These are phyloP conservation scores for Scytalidium lignicola DNA, from an alignment of 2,329 filamentous ascomycete species.

Conservation along the genomic window DNA sequence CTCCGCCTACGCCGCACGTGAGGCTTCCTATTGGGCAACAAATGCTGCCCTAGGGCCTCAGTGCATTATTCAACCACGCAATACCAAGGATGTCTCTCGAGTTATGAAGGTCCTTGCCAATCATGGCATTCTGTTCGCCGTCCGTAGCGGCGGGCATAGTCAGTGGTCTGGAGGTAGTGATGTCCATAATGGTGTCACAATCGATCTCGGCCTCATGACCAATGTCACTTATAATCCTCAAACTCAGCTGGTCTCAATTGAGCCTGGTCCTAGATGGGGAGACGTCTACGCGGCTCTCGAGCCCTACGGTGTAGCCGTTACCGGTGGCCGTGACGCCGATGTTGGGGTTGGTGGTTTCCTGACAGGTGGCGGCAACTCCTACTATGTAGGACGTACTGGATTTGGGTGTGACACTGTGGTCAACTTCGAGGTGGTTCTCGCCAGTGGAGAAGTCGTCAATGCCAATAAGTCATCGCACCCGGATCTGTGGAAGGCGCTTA, in stretches of 20 bases:
- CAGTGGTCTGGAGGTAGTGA: slow-evolving; percentile 47
- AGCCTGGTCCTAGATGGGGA: slow-evolving; percentile 31
- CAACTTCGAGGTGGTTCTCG: slow-evolving; percentile 47
- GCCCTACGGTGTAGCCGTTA: slow-evolving; percentile 23
- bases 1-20: background rate
- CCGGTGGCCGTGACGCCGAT: slow-evolving; percentile 30
- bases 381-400: slow-evolving; percentile 35
- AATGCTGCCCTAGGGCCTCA: background rate
- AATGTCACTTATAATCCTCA: slow-evolving; percentile 18
- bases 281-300: slow-evolving; percentile 32
- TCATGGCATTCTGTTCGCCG: slow-evolving; percentile 35
- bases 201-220: slow-evolving; percentile 33
- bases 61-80: background rate
- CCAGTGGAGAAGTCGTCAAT: slow-evolving; percentile 41
- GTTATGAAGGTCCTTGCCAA: background rate
- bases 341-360: background rate
- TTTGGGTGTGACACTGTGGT: slow-evolving; percentile 45
- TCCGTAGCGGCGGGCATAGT: slow-evolving; percentile 53
- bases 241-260: slow-evolving; percentile 26
- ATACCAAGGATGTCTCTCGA: background rate
- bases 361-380: slow-evolving; percentile 31
- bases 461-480: slow-evolving; percentile 36
- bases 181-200: slow-evolving; percentile 40
- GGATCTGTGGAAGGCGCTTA: slow-evolving; percentile 48
- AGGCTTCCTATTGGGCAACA: background rate